These are phyloP conservation scores for Leishmania guyanensis DNA, from an alignment of 208 protist species.

Conservation along the genomic window DNA sequence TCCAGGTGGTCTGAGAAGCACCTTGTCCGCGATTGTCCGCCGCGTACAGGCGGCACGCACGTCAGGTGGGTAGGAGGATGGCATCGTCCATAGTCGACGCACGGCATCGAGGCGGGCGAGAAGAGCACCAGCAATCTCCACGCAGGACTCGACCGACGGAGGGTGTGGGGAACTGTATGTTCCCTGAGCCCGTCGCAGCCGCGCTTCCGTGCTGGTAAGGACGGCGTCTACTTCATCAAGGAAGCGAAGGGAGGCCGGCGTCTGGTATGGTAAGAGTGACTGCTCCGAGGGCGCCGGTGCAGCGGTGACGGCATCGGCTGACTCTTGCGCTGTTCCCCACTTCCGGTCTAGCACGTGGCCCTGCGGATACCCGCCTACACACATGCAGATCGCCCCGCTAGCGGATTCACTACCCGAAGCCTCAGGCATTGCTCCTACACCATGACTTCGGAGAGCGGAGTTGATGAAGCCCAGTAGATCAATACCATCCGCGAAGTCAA, in stretches of 20 bases:
- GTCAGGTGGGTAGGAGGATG: slow-evolving; percentile 16
- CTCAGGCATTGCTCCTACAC: too few relatives aligned
- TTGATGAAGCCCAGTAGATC: slow-evolving; percentile 16
- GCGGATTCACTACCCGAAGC: not conserved
- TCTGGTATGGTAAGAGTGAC: not conserved
- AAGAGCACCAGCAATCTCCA: not conserved
- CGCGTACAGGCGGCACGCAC: slow-evolving; percentile 9
- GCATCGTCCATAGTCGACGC: slow-evolving; percentile 19
- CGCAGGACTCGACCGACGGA: slow-evolving; percentile 7
- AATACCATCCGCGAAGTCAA: slow-evolving; percentile 11
- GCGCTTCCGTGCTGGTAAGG: slow-evolving; percentile 16
- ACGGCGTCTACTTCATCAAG: slow-evolving; percentile 10
- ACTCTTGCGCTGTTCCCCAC: not conserved
- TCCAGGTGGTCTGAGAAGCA: not conserved
- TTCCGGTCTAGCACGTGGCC: slow-evolving; percentile 22
- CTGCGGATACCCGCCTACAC: slow-evolving; percentile 24
- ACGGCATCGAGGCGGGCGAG: slow-evolving; percentile 15
- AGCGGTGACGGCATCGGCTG: not conserved
- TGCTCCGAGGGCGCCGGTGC: not conserved
- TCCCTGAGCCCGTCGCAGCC: slow-evolving; percentile 15
- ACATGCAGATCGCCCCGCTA: slow-evolving; percentile 9
- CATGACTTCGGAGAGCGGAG: not conserved
- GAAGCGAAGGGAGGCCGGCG: slow-evolving; percentile 5
- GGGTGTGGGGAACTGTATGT: not conserved
- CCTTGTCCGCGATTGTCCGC: not conserved